These are phyloP conservation scores for Ogataea henricii DNA, from an alignment of 805 yeast species.

Conservation along the genomic window DNA sequence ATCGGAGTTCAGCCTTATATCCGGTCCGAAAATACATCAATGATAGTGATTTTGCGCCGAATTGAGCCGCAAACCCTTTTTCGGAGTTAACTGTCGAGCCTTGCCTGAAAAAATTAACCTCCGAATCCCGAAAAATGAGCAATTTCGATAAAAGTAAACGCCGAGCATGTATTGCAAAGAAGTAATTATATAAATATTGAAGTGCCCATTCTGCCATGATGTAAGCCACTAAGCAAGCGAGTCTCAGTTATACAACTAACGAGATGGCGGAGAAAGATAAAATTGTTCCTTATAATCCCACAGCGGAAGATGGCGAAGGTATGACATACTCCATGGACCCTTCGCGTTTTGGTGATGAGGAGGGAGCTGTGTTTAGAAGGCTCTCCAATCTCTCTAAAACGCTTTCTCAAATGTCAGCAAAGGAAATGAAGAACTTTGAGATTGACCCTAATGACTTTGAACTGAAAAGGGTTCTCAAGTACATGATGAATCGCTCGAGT, in stretches of 20 bases:
- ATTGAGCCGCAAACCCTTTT: neutral
- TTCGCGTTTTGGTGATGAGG: neutral
- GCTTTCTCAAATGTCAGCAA: constrained; percentile 21
- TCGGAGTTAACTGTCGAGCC: neutral
- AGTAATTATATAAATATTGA: too few relatives aligned
- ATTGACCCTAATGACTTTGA: constrained; percentile 43
- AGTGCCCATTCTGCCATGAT: too few relatives aligned
- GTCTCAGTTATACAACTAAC: too few relatives aligned
- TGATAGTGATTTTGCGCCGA: too few relatives aligned
- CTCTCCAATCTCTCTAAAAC: constrained; percentile 22
- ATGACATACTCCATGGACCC: neutral
- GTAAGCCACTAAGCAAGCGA: too few relatives aligned
- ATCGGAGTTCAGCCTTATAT: too few relatives aligned
- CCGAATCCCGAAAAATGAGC: neutral
- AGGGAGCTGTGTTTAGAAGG: constrained; percentile 23
- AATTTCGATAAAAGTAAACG: too few relatives aligned
- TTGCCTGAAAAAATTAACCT: neutral
- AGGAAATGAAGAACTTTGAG: constrained; percentile 25
- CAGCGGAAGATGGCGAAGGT: neutral
- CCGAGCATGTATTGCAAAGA: too few relatives aligned
- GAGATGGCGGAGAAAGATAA: too few relatives aligned
- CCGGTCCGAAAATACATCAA: too few relatives aligned
- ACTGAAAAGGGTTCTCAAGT: constrained; percentile 38
- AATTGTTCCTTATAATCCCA: neutral
- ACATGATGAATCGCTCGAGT: constrained; percentile 41